Evolutionary conservation across 2,329 filamentous ascomycete genomes (phyloP).

Genomic region (Diaporthe velutina): DNA sequence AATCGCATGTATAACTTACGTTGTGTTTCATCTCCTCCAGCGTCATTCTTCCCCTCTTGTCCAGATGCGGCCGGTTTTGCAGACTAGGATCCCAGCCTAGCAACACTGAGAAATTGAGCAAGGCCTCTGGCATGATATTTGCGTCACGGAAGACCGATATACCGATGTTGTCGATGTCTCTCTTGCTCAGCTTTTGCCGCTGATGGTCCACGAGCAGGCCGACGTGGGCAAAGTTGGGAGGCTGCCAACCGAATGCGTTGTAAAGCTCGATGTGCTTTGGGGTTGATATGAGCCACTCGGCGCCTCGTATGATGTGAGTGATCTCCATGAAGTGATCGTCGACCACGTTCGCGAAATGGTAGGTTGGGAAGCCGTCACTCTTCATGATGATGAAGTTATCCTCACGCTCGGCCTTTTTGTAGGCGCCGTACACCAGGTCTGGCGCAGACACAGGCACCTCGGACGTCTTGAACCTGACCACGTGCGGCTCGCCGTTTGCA

Average conservation of each 20-base stretch:
- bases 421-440: slow-evolving; percentile 84
- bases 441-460: slow-evolving; percentile 73
- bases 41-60: slow-evolving; percentile 76
- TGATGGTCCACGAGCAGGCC: slow-evolving; percentile 78
- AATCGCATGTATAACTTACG: slow-evolving; percentile 59
- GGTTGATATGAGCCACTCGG: slow-evolving; percentile 97
- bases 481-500: slow-evolving; percentile 76
- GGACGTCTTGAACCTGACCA: slow-evolving; percentile 81
- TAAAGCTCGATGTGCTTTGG: slow-evolving; percentile 81
- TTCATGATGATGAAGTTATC: slow-evolving; percentile 94
- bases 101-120: slow-evolving; percentile 86
- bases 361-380: slow-evolving; percentile 91
- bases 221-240: slow-evolving; percentile 84
- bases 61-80: slow-evolving; percentile 42
- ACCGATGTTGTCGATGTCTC: slow-evolving; percentile 69
- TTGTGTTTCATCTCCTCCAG: slow-evolving; percentile 78
- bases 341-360: slow-evolving; percentile 96
- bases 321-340: slow-evolving; percentile 97
- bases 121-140: slow-evolving; percentile 61
- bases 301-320: slow-evolving; percentile 93
- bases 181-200: slow-evolving; percentile 88
- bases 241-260: slow-evolving; percentile 79
- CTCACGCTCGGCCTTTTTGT: slow-evolving; percentile 66
- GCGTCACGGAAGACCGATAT: slow-evolving; percentile 63
- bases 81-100: slow-evolving; percentile 83